phyloP scores from a whole-genome alignment of 2,329 filamentous ascomycete species.

The Phialophora macrospora region DNA sequence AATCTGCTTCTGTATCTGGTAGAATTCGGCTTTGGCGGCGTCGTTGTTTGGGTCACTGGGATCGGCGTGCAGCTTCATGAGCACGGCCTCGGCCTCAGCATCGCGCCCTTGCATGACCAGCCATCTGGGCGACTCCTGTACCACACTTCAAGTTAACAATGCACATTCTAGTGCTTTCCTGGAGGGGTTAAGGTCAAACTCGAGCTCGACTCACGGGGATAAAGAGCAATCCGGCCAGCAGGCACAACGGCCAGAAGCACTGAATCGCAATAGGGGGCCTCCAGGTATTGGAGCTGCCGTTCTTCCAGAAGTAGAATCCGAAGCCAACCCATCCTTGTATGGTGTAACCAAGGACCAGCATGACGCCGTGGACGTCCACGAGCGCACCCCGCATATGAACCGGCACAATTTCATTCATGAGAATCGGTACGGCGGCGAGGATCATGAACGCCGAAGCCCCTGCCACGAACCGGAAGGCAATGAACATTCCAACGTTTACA shows the following conservation, averaged over 20 bases:
- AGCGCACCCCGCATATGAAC: slow-evolving; percentile 32
- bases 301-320: slow-evolving; percentile 37
- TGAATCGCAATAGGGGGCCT: slow-evolving; percentile 32
- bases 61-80: slow-evolving; percentile 31
- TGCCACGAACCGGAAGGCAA: slow-evolving; percentile 35
- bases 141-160: neutral
- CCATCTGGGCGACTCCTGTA: slow-evolving; percentile 31
- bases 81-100: slow-evolving; percentile 33
- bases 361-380: slow-evolving; percentile 34
- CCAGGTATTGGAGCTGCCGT: slow-evolving; percentile 36
- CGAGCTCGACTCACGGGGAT: slow-evolving; percentile 30
- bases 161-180: too few species aligned
- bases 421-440: slow-evolving; percentile 35
- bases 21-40: slow-evolving; percentile 34
- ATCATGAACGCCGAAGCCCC: slow-evolving; percentile 37
- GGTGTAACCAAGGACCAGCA: slow-evolving; percentile 33
- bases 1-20: slow-evolving; percentile 37
- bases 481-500: slow-evolving; percentile 34
- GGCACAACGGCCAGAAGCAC: slow-evolving; percentile 31
- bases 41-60: slow-evolving; percentile 25
- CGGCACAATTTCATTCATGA: slow-evolving; percentile 37
- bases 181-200: neutral
- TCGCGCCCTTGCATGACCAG: slow-evolving; percentile 36
- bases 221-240: slow-evolving; percentile 33
- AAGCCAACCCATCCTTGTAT: slow-evolving; percentile 36